Evolutionary conservation across 2,329 filamentous ascomycete species (phyloP).

Genomic region (Beauveria varroae): DNA sequence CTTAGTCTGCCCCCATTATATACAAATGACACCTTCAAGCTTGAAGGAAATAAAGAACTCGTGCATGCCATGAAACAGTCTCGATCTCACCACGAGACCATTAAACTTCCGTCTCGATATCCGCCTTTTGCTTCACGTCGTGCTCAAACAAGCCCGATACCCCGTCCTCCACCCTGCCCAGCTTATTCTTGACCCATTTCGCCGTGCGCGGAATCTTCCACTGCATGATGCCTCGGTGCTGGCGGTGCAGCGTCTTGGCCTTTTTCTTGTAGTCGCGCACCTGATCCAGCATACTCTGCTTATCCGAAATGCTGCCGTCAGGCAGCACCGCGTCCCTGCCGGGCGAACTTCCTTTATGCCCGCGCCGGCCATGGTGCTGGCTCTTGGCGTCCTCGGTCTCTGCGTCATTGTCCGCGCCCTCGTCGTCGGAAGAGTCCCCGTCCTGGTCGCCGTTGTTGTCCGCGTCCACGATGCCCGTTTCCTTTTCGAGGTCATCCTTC

Average conservation of each 20-base stretch:
- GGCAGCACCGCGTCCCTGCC: slow-evolving; percentile 19
- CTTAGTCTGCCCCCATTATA: neutral
- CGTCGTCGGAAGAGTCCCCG: slow-evolving; percentile 20
- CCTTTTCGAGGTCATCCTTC: slow-evolving; percentile 24
- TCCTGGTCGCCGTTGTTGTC: slow-evolving; percentile 22
- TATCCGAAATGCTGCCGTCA: slow-evolving; percentile 29
- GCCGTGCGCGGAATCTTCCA: slow-evolving; percentile 48
- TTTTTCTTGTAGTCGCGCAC: slow-evolving; percentile 54
- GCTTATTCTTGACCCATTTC: slow-evolving; percentile 46
- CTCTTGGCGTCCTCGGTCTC: slow-evolving; percentile 6
- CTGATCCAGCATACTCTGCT: slow-evolving; percentile 41
- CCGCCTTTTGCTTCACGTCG: slow-evolving; percentile 41
- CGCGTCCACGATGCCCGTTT: slow-evolving; percentile 28
- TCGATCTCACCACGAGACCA: too few relatives aligned
- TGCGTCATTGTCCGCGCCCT: slow-evolving; percentile 7
- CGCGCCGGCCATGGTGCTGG: neutral
- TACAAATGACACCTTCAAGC: neutral
- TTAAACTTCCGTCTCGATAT: slow-evolving; percentile 63
- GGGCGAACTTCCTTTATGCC: slow-evolving; percentile 9
- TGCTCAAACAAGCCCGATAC: slow-evolving; percentile 52
- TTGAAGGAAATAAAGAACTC: neutral
- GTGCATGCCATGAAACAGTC: neutral
- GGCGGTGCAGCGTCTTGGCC: slow-evolving; percentile 52
- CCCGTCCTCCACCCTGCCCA: slow-evolving; percentile 50
- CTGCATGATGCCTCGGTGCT: slow-evolving; percentile 66